Base-by-base conservation (phyloP, 2,329 filamentous ascomycete genomes). In the Tolypocladium endophyticum region DNA sequence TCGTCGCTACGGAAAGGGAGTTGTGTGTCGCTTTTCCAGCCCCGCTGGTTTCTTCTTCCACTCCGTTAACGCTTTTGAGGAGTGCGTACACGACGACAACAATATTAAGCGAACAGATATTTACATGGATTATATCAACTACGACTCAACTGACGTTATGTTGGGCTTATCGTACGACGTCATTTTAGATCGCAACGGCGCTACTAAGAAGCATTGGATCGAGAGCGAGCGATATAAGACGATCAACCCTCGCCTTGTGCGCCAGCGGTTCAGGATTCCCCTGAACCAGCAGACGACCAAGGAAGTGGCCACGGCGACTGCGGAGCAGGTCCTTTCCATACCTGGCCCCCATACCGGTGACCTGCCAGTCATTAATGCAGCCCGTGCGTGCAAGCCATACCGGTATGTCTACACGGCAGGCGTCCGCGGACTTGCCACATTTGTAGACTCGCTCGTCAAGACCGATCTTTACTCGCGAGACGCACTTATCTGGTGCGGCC, bases 41-140 rank as follows among this genome's bases (percentile, higher is more conserved):
- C 79, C 82, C 0, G 81, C 88, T 0, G 86, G 86, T 52, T 95
- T 92, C 76, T 87, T 85, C 71, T 94, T 94, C 71, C 39, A 41
- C 39, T 41, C 39, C 39, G 39, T 41, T 20, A 41, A 41, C 39
- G 39, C 39, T 16, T 41, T 41, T 41, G 39, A 41, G 16, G 39
- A 41, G 39, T 20, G 5, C 18, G 39, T 20, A 20, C 16, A 20
- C 6, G 16, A 20, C 36, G 39, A 41, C 4, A 20, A 20, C 3
- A 18, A 18, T 6, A 7, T 41, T 16, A 18, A 41, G 39, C 39
- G 39, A 41, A 41, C 18, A 4, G 39, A 41, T 6, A 41, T 41
- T 18, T 41, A 16, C 18, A 41, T 41, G 39, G 39, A 41, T n/a
- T 41, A 41, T 18, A 41, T 41, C 39, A 4, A 20, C 39, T 41